Evolutionary conservation across 1,284 basidiomycete genomes (phyloP).

Genomic region (Ceratobasidium sp.): DNA sequence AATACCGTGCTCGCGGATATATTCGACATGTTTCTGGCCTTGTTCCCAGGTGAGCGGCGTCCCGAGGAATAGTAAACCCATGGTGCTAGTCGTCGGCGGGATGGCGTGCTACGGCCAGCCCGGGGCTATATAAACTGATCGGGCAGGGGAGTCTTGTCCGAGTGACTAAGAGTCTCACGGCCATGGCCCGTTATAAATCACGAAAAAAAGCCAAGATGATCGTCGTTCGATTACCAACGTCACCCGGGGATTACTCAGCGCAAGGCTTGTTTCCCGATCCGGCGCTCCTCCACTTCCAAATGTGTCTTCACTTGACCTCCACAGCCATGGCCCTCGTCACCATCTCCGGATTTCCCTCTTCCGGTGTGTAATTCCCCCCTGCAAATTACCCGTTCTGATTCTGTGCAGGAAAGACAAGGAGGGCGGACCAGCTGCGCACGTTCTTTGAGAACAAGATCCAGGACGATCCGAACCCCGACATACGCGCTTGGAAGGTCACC

Average conservation of each 20-base stretch:
- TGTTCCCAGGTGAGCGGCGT: conserved; percentile 95
- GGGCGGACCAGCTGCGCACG: conserved; percentile 72
- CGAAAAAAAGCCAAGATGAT: not conserved
- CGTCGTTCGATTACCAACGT: not conserved
- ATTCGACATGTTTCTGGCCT: conserved; percentile 86
- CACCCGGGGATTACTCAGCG: not conserved
- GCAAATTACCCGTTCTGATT: conserved; percentile 3
- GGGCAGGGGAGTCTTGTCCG: not conserved
- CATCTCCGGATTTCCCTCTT: conserved; percentile 82
- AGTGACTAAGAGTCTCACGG: conserved; percentile 4
- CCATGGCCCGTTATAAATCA: not conserved
- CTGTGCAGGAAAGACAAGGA: conserved; percentile 83
- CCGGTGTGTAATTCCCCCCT: not conserved
- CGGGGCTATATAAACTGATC: not conserved
- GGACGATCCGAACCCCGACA: conserved; percentile 61
- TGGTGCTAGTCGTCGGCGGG: conserved; percentile 52
- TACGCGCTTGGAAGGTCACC: conserved; percentile 61
- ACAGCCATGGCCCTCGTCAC: conserved; percentile 99
- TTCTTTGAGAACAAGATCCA: conserved; percentile 69
- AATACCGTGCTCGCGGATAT: conserved; percentile 93
- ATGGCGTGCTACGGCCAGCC: not conserved
- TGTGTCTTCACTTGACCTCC: too few relatives aligned
- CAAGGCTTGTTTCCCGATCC: too few relatives aligned
- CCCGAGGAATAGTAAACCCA: conserved; percentile 96
- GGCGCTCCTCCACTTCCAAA: too few relatives aligned